Conservation (phyloP, 2,329 filamentous ascomycete genomes). For the Penicillium sp. region DNA sequence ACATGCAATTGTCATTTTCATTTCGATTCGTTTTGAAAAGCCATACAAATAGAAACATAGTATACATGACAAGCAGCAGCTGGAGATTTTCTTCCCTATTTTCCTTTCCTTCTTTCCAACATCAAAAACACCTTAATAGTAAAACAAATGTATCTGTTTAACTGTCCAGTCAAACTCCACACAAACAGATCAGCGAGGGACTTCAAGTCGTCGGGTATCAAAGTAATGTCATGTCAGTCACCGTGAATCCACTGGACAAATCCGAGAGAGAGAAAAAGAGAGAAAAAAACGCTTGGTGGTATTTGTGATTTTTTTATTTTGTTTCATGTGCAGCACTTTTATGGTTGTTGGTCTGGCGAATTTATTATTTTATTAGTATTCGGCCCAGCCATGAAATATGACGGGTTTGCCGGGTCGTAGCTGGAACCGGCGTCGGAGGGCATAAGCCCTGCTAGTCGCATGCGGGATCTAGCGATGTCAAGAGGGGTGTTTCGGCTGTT, state of each 20-base stretch:
- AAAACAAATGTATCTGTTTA: not conserved
- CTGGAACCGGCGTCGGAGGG: slow-evolving; percentile 10
- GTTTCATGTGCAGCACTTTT: not conserved
- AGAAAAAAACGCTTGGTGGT: not conserved
- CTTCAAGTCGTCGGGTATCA: not conserved
- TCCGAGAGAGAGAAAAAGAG: too few relatives aligned
- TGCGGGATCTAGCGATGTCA: slow-evolving; percentile 8
- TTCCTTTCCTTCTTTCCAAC: not conserved
- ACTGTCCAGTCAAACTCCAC: not conserved
- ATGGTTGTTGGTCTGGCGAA: slow-evolving; percentile 2
- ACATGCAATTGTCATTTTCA: not conserved
- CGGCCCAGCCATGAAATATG: slow-evolving; percentile 10
- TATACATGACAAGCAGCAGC: not conserved
- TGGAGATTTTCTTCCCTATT: not conserved
- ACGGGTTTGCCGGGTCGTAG: slow-evolving; percentile 11
- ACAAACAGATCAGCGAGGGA: not conserved
- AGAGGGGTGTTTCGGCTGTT: slow-evolving; percentile 16
- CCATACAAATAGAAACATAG: not conserved
- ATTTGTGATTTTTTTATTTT: not conserved
- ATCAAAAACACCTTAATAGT: not conserved
- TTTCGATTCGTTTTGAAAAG: not conserved
- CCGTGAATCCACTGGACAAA: not conserved
- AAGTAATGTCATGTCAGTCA: not conserved
- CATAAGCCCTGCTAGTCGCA: slow-evolving; percentile 13
- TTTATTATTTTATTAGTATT: slow-evolving; percentile 12